These are phyloP conservation scores for Colletotrichum sublineola DNA, from an alignment of 2,329 filamentous ascomycete species.

Conservation along the genomic window DNA sequence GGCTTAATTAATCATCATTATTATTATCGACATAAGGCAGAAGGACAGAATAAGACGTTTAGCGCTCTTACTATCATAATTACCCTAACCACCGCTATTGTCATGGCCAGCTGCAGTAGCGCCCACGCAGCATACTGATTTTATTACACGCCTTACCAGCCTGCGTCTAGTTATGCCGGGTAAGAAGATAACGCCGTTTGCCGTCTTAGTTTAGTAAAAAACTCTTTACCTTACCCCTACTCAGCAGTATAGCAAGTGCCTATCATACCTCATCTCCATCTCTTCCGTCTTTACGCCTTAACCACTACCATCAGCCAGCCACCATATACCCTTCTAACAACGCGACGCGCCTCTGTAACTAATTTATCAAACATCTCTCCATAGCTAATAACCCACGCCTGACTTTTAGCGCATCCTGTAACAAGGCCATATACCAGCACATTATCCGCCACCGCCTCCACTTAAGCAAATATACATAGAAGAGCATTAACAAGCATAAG, in stretches of 20 bases:
- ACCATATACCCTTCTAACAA: not conserved
- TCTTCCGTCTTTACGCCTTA: not conserved
- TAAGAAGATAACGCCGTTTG: not conserved
- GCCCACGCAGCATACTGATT: too few species aligned
- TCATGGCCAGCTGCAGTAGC: too few species aligned
- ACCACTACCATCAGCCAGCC: too few species aligned
- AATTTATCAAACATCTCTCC: not conserved
- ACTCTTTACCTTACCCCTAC: not conserved
- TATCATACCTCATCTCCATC: not conserved
- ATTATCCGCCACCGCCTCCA: not conserved
- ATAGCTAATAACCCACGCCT: not conserved
- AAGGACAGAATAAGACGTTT: too few species aligned
- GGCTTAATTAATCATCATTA: too few species aligned
- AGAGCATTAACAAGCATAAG: not conserved
- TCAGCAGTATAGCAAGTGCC: not conserved
- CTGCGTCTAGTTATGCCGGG: too few species aligned
- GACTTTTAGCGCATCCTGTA: not conserved
- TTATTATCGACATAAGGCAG: too few species aligned
- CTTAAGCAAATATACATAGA: not conserved
- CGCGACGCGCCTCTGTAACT: not conserved
- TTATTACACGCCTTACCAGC: too few species aligned
- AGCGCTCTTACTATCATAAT: too few species aligned
- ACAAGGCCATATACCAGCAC: not conserved
- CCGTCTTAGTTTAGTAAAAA: not conserved
- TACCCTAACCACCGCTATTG: too few species aligned